Base-by-base conservation (phyloP, 768 basidiomycete species). In the Chalciporus sphaerocephalus region DNA sequence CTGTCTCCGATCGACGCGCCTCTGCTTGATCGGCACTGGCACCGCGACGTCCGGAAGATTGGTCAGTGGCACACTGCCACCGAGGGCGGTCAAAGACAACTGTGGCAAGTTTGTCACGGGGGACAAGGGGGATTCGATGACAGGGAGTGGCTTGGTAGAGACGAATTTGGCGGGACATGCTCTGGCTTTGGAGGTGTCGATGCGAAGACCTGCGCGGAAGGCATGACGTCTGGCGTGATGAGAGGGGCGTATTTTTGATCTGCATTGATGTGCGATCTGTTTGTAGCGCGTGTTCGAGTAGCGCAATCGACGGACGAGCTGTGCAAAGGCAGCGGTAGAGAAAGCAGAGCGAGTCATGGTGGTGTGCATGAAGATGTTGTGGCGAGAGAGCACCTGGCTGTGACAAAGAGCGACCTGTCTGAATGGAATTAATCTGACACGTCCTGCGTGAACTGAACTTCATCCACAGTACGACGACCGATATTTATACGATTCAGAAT, bases 151-250 rank as follows among this genome's bases (percentile, higher is more conserved):
- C 25, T 65, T 24, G 3, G 56, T 51, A 44, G 77, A 74, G 45
- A 81, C 65, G 7, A 61, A 52, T 25, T 49, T 56, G 11, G 61
- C 64, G 5, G 74, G 69, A 42, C 74, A 74, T 15, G 56, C 56
- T 30, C 65, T 58, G 1, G 80, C 78, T 20, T 58, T 64, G 13
- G 57, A 51, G 20, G 73, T 69, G 60, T 76, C 67, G 38, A 83
- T 62, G 6, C 47, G 52, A 25, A 82, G 74, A 22, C 72, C 68
- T n/a, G 74, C 69, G 12, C 48, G 47, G 11, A 48, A 53, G 4
- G 81, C 81, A 20, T 65, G 74, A n/a, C 58, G 68, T 44, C 71
- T 74, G 9, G 81, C 81, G 53, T 75, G 76, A 48, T 69, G 52
- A 0, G 74, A 74, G 13, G 66, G 70, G 8, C 38, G 60, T 5